These are phyloP conservation scores for Erodium texanum DNA, from an alignment of 441 rosid species.

Conservation along the genomic window DNA sequence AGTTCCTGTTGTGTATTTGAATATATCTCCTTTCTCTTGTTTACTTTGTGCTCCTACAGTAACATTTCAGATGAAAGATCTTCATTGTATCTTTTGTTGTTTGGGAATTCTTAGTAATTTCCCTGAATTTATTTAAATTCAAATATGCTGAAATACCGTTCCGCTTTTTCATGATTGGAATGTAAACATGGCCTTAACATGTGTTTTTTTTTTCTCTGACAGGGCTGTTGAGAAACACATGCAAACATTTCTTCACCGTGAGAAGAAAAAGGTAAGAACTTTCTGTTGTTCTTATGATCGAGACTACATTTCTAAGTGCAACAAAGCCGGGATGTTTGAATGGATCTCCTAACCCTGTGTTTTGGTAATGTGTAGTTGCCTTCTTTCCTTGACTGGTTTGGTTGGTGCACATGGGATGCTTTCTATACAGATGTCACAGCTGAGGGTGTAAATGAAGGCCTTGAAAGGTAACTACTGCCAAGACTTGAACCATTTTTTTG, in stretches of 20 bases:
- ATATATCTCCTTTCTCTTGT: no score
- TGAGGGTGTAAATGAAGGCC: conserved; percentile 85
- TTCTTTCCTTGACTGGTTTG: conserved; percentile 85
- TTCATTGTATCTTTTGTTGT: not conserved
- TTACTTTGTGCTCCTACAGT: no score
- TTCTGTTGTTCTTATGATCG: not conserved
- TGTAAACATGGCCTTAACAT: not conserved
- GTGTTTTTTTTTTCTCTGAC: conserved; percentile 1
- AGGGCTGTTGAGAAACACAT: conserved; percentile 76
- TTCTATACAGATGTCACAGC: conserved; percentile 97
- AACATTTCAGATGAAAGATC: no score
- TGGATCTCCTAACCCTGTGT: not conserved
- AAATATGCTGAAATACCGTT: not conserved
- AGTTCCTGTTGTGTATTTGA: conserved; percentile 17
- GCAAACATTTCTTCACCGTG: conserved; percentile 83
- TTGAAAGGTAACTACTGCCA: conserved; percentile 44
- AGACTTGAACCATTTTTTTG: no score
- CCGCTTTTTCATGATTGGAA: conserved; percentile 12
- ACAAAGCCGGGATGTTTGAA: not conserved
- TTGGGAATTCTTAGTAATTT: not conserved
- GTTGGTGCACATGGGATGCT: conserved; percentile 99
- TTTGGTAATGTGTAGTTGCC: conserved; percentile 44
- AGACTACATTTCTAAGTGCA: not conserved
- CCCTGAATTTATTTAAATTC: not conserved
- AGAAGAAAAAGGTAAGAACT: conserved; percentile 63